Percentiles rank a stretch among this genome's conserved stretches.
phyloP scores from a whole-genome alignment of 345 rosid genomes.

The Combretum micranthum region DNA sequence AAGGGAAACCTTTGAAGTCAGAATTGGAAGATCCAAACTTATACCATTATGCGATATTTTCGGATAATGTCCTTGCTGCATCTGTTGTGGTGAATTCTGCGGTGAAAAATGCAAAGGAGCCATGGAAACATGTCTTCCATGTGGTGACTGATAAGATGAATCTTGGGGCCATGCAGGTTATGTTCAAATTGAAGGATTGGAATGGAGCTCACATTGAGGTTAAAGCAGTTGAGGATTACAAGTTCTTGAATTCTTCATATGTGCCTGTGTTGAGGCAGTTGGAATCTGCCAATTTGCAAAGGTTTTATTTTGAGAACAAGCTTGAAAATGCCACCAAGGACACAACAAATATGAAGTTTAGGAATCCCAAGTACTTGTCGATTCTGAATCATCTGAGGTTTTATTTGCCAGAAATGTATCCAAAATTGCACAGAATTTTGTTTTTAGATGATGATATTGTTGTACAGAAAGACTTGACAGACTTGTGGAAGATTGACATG shows the following conservation, averaged over 20 bases:
- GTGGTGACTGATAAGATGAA: conserved; percentile 99
- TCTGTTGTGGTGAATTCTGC: conserved; percentile 98
- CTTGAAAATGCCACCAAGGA: conserved; percentile 92
- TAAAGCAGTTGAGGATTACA: conserved; percentile 96
- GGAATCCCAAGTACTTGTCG: conserved; percentile 93
- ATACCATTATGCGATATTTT: conserved; percentile 86
- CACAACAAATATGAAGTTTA: conserved; percentile 89
- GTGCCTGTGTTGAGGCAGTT: conserved; percentile 86
- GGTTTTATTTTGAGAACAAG: conserved; percentile 90
- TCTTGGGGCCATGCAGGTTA: conserved; percentile 98
- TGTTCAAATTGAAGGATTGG: conserved; percentile 87
- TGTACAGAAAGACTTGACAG: conserved; percentile 94
- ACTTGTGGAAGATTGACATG: conserved; percentile 94
- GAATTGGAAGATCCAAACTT: conserved; percentile 83
- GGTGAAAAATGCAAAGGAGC: conserved; percentile 87
- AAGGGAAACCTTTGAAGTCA: conserved; percentile 53
- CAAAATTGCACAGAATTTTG: conserved; percentile 74
- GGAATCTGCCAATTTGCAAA: conserved; percentile 85
- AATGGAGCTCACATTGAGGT: conserved; percentile 92
- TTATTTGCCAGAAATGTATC: conserved; percentile 94
- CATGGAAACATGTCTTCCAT: conserved; percentile 88
- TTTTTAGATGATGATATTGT: conserved; percentile 94
- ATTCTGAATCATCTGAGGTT: conserved; percentile 93
- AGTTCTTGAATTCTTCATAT: conserved; percentile 86
- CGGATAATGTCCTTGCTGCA: conserved; percentile 88